A percentile compares a stretch with the other conserved stretches of the same genome.
Conservation (phyloP, 2,329 filamentous ascomycete species). For the Trichoderma sp. region DNA sequence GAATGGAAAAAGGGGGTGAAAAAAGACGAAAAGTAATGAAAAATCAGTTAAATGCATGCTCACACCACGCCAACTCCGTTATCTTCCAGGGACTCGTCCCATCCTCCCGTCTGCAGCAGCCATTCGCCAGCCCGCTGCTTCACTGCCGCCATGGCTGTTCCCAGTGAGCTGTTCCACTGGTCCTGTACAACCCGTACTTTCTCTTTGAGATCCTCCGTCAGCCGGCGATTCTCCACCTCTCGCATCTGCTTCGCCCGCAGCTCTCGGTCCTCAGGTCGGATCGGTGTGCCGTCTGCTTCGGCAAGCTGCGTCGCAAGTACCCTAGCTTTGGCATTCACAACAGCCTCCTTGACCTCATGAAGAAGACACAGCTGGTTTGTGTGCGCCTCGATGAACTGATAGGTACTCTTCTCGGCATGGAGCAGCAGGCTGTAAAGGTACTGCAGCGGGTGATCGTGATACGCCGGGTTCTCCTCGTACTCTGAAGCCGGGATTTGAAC, state of each 20-base stretch:
- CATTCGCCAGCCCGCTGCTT: constrained; percentile 72
- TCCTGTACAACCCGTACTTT: constrained; percentile 88
- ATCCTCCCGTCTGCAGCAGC: constrained; percentile 75
- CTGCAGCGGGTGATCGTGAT: constrained; percentile 77
- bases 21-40: background rate
- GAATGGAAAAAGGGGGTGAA: background rate
- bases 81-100: constrained; percentile 74
- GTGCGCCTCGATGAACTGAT: constrained; percentile 96
- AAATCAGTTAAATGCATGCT: background rate
- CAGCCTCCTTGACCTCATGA: constrained; percentile 83
- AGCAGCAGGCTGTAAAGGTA: constrained; percentile 83
- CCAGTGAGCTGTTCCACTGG: constrained; percentile 87
- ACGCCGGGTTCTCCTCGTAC: constrained; percentile 80
- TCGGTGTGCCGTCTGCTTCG: constrained; percentile 37
- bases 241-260: constrained; percentile 55
- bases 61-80: constrained; percentile 43
- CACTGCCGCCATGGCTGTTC: constrained; percentile 68
- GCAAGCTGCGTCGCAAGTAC: constrained; percentile 64
- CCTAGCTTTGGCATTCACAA: constrained; percentile 66
- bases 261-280: constrained; percentile 35
- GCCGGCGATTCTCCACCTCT: constrained; percentile 62
- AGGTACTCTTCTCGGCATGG: constrained; percentile 88
- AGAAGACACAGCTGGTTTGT: constrained; percentile 85
- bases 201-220: constrained; percentile 88
- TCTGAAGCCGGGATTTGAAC: constrained; percentile 78